A percentile compares a stretch with the other conserved stretches of the same genome.
phyloP scores from a whole-genome alignment of 202 grass and related monocot species.

The Zoysia matrella region DNA sequence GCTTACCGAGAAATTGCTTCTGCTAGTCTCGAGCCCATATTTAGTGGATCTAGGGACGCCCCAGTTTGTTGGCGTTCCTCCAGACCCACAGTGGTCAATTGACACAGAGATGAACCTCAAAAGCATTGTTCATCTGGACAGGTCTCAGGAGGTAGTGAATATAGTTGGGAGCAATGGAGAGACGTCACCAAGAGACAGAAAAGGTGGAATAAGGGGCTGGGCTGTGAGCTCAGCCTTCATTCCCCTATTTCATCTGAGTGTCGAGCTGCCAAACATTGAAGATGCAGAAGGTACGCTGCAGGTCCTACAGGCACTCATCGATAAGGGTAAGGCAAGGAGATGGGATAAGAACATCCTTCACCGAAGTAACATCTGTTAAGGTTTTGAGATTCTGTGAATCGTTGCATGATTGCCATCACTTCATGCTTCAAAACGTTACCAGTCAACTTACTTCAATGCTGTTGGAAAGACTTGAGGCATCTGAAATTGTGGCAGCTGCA shows the following conservation, averaged over 20 bases:
- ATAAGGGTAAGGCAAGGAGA: constrained; percentile 64
- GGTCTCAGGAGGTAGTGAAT: constrained; percentile 75
- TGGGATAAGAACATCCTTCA: constrained; percentile 71
- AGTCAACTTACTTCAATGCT: constrained; percentile 1
- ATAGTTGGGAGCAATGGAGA: constrained; percentile 90
- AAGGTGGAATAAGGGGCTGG: constrained; percentile 51
- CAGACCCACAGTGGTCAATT: constrained; percentile 74
- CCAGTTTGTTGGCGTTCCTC: constrained; percentile 74
- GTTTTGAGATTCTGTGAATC: constrained; percentile 19
- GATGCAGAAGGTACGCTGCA: constrained; percentile 67
- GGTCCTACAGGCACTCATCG: constrained; percentile 53
- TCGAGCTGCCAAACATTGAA: constrained; percentile 64
- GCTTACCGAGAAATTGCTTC: constrained; percentile 71
- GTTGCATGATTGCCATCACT: constrained; percentile 8
- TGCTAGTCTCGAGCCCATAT: constrained; percentile 67
- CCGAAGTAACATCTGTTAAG: constrained; percentile 66
- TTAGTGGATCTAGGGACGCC: constrained; percentile 64
- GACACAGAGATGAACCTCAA: constrained; percentile 84
- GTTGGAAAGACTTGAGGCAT: neutral
- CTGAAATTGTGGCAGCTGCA: neutral
- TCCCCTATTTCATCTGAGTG: constrained; percentile 68
- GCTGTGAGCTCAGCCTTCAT: constrained; percentile 52
- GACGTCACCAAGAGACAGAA: constrained; percentile 66
- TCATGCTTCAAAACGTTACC: neutral
- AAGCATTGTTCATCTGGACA: constrained; percentile 87